Conservation (phyloP, 441 rosid genomes). For the Erodium trifolium region DNA sequence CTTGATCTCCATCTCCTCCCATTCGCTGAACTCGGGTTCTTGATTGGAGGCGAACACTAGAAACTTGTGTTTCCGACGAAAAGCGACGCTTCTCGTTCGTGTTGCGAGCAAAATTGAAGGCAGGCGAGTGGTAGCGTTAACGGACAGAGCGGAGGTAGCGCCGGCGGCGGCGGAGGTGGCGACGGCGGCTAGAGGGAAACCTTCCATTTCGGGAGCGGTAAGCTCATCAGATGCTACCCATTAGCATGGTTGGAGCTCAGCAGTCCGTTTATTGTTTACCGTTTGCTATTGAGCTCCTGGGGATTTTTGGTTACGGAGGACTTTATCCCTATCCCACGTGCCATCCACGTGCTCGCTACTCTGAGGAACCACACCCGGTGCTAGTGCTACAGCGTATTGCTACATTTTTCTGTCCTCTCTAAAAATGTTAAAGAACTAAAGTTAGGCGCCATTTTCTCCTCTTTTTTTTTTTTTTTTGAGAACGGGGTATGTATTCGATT, state of each 20-base stretch:
- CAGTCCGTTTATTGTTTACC: not conserved
- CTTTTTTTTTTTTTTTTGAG: too few species aligned
- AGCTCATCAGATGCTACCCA: conserved; percentile 14
- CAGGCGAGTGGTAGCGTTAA: conserved; percentile 10
- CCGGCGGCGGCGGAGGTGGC: not conserved
- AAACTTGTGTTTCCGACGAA: conserved; percentile 26
- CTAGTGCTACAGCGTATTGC: not conserved
- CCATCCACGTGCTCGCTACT: not conserved
- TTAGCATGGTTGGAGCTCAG: not conserved
- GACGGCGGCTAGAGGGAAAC: conserved; percentile 33
- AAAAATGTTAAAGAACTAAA: too few species aligned
- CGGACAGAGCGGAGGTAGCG: conserved; percentile 16
- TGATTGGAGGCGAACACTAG: conserved; percentile 44
- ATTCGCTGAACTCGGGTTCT: conserved; percentile 49
- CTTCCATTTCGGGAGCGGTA: conserved; percentile 38
- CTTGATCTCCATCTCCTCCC: conserved; percentile 93
- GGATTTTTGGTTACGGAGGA: not conserved
- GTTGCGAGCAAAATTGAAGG: conserved; percentile 18
- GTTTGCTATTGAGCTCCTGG: not conserved
- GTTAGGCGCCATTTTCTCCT: too few species aligned
- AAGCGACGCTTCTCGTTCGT: conserved; percentile 22
- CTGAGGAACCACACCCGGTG: not conserved
- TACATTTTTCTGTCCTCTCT: too few species aligned
- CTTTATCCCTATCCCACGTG: not conserved
- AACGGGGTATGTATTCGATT: too few species aligned